Evolutionary conservation across 2,329 filamentous ascomycete genomes (phyloP).

Genomic region (Emmonsia crescens): DNA sequence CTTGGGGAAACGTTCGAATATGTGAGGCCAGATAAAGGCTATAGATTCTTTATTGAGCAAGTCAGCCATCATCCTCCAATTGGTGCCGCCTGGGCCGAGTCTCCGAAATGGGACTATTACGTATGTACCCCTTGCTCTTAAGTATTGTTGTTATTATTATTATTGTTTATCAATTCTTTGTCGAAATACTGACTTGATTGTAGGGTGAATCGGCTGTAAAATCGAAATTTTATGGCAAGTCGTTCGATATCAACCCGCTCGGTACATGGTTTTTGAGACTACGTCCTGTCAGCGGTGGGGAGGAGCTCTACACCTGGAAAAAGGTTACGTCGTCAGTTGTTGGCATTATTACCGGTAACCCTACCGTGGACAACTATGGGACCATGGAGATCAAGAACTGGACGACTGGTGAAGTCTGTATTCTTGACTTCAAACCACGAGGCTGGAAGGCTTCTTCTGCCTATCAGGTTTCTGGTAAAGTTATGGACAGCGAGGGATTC

Average conservation of each 20-base stretch:
- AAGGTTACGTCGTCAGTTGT: slow-evolving; percentile 97
- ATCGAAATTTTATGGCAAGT: slow-evolving; percentile 95
- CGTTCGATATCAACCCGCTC: slow-evolving; percentile 91
- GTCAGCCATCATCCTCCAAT: slow-evolving; percentile 95
- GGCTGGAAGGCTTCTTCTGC: slow-evolving; percentile 93
- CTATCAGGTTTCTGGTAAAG: slow-evolving; percentile 78
- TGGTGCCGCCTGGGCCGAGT: slow-evolving; percentile 86
- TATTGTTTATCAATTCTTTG: not conserved
- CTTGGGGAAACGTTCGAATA: slow-evolving; percentile 97
- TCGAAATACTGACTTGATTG: slow-evolving; percentile 13
- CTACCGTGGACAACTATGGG: slow-evolving; percentile 95
- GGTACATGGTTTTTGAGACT: slow-evolving; percentile 94
- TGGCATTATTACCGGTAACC: slow-evolving; percentile 93
- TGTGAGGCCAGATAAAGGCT: slow-evolving; percentile 87
- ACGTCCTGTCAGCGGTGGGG: slow-evolving; percentile 61
- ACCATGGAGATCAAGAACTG: slow-evolving; percentile 96
- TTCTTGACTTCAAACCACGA: slow-evolving; percentile 84
- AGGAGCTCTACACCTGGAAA: slow-evolving; percentile 96
- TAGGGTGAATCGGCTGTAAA: slow-evolving; percentile 86
- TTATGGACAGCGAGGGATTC: slow-evolving; percentile 66
- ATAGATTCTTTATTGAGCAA: slow-evolving; percentile 97
- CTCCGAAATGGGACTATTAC: slow-evolving; percentile 89
- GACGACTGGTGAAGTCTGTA: slow-evolving; percentile 84
- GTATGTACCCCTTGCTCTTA: slow-evolving; percentile 26
- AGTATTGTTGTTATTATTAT: not conserved